Conservation (phyloP, 1,284 basidiomycete species). For the Trichosporon coremiiforme region DNA sequence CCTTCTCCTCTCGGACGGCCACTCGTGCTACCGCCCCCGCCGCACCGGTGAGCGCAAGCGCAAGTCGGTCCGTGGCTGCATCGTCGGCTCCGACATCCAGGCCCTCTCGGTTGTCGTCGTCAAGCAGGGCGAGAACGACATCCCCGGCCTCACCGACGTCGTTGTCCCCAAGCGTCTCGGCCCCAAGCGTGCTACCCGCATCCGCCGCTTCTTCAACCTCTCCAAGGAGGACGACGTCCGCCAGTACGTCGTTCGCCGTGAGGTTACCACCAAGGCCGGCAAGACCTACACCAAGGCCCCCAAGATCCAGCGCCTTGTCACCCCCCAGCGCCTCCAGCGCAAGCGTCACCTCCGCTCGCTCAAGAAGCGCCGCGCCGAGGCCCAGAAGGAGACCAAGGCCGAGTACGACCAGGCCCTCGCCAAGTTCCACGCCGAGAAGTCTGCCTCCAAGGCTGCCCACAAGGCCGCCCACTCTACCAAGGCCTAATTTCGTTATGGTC, state of each 20-base stretch:
- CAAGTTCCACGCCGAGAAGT: slow-evolving; percentile 92
- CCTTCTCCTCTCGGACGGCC: slow-evolving; percentile 90
- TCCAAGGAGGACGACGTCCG: slow-evolving; percentile 97
- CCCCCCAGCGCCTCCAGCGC: slow-evolving; percentile 92
- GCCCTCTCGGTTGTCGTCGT: slow-evolving; percentile 93
- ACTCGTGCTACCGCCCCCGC: slow-evolving; percentile 95
- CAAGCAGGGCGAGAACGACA: slow-evolving; percentile 92
- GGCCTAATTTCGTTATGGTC: slow-evolving; percentile 15
- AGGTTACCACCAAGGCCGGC: slow-evolving; percentile 93
- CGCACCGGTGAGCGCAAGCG: slow-evolving; percentile 95
- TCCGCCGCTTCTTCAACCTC: slow-evolving; percentile 97
- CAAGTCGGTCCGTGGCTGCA: slow-evolving; percentile 98
- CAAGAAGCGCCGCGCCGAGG: slow-evolving; percentile 84
- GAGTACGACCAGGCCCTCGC: slow-evolving; percentile 87
- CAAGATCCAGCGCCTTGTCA: slow-evolving; percentile 74
- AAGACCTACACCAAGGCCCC: slow-evolving; percentile 98
- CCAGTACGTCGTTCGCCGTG: slow-evolving; percentile 87
- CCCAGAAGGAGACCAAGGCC: slow-evolving; percentile 90
- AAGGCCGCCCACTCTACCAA: slow-evolving; percentile 50
- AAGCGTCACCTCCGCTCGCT: slow-evolving; percentile 89
- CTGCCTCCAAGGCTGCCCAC: slow-evolving; percentile 66
- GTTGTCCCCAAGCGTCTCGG: slow-evolving; percentile 94
- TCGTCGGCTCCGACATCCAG: slow-evolving; percentile 93
- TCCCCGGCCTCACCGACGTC: slow-evolving; percentile 89
- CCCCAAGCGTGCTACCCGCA: slow-evolving; percentile 79